phyloP scores from a whole-genome alignment of 306 rosid species.

The Vigna reflexopilosa region DNA sequence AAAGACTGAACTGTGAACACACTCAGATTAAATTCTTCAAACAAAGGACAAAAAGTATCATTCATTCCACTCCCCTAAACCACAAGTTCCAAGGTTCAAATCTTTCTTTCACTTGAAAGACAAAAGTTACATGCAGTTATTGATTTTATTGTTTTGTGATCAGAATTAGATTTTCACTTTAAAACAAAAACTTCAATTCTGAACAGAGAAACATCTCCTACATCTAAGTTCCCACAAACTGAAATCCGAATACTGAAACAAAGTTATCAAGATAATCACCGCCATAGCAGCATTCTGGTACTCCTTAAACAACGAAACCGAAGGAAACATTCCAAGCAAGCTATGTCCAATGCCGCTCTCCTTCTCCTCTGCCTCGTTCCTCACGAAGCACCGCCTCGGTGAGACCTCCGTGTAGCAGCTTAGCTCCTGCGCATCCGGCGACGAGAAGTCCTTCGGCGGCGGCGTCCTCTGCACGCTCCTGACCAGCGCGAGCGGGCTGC shows the following conservation, averaged over 20 bases:
- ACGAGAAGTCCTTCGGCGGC: slow-evolving; percentile 47
- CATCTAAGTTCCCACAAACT: neutral
- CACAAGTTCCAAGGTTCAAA: neutral
- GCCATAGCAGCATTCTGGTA: slow-evolving; percentile 95
- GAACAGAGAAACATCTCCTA: neutral
- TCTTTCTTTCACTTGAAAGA: neutral
- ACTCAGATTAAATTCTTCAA: neutral
- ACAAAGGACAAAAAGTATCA: neutral
- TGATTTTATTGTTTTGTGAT: neutral
- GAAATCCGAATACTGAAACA: neutral
- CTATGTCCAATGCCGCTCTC: slow-evolving; percentile 54
- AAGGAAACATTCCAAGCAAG: slow-evolving; percentile 80
- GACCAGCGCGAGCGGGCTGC: slow-evolving; percentile 66
- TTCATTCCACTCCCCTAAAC: neutral
- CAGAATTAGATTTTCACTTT: neutral
- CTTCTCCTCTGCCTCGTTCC: slow-evolving; percentile 52
- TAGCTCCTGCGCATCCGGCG: slow-evolving; percentile 59
- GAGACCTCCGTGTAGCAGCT: slow-evolving; percentile 56
- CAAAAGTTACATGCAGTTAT: neutral
- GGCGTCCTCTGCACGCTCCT: slow-evolving; percentile 62
- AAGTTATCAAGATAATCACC: slow-evolving; percentile 48
- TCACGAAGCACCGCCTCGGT: slow-evolving; percentile 44
- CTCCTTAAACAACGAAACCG: slow-evolving; percentile 89
- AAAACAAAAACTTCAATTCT: neutral
- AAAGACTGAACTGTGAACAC: neutral